Conservation (phyloP, 228 moss, liverwort and hornwort genomes). For the Sphagnum fallax region DNA sequence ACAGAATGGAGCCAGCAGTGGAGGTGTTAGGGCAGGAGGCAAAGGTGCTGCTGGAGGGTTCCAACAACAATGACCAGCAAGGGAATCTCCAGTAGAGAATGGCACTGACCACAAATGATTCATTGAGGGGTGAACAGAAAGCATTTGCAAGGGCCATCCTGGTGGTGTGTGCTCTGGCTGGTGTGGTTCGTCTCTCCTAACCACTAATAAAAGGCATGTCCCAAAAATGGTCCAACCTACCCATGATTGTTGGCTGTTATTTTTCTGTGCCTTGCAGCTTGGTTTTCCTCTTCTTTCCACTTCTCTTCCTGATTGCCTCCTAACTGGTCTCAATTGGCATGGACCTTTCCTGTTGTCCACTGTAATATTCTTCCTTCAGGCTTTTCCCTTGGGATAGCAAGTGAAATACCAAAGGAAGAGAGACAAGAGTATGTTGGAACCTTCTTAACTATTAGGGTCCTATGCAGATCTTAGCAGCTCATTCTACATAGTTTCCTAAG, state of each 20-base stretch:
- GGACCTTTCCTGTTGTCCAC: too few relatives aligned
- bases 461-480: too few relatives aligned
- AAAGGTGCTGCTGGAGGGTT: constrained; percentile 45
- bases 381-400: too few relatives aligned
- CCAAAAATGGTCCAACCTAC: constrained; percentile 5
- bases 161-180: constrained; percentile 7
- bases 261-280: too few relatives aligned
- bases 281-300: too few relatives aligned
- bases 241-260: not conserved
- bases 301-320: too few relatives aligned
- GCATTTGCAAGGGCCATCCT: constrained; percentile 15
- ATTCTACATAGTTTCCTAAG: too few relatives aligned
- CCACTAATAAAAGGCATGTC: constrained; percentile 50
- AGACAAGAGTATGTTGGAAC: too few relatives aligned
- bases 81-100: constrained; percentile 1
- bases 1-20: constrained; percentile 17
- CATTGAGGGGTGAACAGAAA: constrained; percentile 43
- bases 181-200: constrained; percentile 34
- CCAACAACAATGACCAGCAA: constrained; percentile 27
- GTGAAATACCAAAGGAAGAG: too few relatives aligned
- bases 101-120: constrained; percentile 26
- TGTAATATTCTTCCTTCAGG: too few relatives aligned
- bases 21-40: constrained; percentile 26
- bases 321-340: too few relatives aligned
- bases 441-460: too few relatives aligned